A percentile compares a stretch with the other conserved stretches of the same genome.
Conservation (phyloP, 2,329 filamentous ascomycete genomes). For the Ascochyta fabae region DNA sequence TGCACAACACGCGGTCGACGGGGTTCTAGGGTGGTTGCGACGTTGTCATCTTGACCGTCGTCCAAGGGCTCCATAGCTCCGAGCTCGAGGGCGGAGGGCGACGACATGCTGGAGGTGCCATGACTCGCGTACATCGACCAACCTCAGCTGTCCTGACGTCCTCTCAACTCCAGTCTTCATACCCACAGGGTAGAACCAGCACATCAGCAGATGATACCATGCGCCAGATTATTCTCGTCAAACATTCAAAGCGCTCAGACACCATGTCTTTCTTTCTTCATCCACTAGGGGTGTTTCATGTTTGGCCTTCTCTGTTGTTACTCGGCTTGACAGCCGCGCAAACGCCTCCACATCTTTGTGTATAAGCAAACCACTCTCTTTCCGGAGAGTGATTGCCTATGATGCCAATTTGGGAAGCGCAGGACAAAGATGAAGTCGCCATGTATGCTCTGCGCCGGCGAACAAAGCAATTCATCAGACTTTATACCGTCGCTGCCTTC, state of each 20-base stretch:
- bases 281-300: neutral
- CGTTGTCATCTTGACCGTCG: neutral
- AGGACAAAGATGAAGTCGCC: constrained; percentile 1
- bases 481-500: neutral
- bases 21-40: neutral
- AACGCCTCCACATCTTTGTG: neutral
- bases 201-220: no score
- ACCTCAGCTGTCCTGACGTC: constrained; percentile 50
- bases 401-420: neutral
- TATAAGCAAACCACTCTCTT: neutral
- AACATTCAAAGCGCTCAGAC: no score
- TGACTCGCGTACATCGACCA: neutral
- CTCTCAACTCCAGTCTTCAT: no score
- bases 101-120: constrained; percentile 1
- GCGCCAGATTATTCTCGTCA: no score
- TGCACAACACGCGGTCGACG: neutral
- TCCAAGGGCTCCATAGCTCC: constrained; percentile 7
- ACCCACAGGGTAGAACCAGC: no score
- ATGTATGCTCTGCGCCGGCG: neutral
- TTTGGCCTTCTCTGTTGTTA: no score
- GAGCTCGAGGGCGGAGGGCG: constrained; percentile 6
- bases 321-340: neutral
- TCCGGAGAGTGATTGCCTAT: neutral
- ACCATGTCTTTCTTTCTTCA: neutral
- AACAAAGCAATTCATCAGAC: neutral